Percentiles rank a stretch among this genome's conserved stretches.
Conservation (phyloP, 345 rosid genomes). For the Hibiscus mutabilis region DNA sequence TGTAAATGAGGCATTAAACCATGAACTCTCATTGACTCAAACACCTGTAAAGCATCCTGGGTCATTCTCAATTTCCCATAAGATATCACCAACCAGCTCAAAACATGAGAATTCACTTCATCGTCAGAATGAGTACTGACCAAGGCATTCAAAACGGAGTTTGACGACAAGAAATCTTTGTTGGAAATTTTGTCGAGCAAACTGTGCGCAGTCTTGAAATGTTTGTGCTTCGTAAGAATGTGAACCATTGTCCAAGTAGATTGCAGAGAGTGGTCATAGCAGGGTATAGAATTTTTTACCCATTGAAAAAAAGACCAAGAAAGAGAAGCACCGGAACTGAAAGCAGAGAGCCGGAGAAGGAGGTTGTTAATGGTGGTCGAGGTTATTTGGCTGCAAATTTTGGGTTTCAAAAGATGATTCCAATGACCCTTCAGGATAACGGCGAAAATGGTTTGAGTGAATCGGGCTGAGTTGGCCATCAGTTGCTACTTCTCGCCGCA, state of each 20-base stretch:
- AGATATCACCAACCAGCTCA: conserved; percentile 73
- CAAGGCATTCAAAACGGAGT: conserved; percentile 58
- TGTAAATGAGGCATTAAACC: conserved; percentile 69
- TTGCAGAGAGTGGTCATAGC: conserved; percentile 50
- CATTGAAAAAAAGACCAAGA: conserved; percentile 57
- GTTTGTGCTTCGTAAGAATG: conserved; percentile 49
- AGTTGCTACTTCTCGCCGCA: background rate
- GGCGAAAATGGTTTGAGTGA: conserved; percentile 41
- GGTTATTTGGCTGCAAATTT: conserved; percentile 30
- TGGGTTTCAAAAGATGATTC: conserved; percentile 39
- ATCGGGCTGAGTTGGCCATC: conserved; percentile 22
- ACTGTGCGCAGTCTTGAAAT: conserved; percentile 66
- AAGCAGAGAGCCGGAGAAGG: conserved; percentile 39
- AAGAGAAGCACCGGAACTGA: conserved; percentile 31
- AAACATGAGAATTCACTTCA: conserved; percentile 60
- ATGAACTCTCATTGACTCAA: conserved; percentile 51
- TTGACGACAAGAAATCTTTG: conserved; percentile 66
- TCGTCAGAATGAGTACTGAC: conserved; percentile 44
- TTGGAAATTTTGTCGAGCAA: conserved; percentile 74
- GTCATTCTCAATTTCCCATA: conserved; percentile 58
- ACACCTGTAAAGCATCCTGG: conserved; percentile 63
- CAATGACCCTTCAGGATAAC: conserved; percentile 60
- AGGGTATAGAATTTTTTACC: conserved; percentile 37
- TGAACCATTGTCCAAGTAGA: conserved; percentile 80
- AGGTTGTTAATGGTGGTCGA: conserved; percentile 41